Percentiles rank a stretch among this genome's conserved stretches.
Conservation (phyloP, 495 filamentous ascomycete genomes). For the Podospora pseudocomata region DNA sequence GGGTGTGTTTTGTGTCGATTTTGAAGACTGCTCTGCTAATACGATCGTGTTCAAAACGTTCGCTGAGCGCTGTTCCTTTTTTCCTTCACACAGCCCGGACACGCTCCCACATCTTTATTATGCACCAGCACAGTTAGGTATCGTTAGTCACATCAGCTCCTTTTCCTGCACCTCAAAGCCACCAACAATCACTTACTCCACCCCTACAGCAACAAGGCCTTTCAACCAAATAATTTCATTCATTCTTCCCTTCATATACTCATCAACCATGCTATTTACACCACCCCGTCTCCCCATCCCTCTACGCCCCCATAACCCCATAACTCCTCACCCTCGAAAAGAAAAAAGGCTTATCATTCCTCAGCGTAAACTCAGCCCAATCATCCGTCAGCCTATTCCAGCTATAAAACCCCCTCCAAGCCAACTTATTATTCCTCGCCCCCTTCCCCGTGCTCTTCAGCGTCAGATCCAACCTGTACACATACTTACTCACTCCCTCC, state of each 20-base stretch:
- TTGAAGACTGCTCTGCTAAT: too few relatives aligned
- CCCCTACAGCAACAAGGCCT: not conserved
- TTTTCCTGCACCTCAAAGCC: too few relatives aligned
- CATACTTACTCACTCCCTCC: conserved; percentile 75
- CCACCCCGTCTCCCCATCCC: not conserved
- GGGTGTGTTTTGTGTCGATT: too few relatives aligned
- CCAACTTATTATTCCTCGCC: conserved; percentile 72
- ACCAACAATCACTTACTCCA: too few relatives aligned
- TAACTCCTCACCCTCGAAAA: conserved; percentile 83
- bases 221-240: not conserved
- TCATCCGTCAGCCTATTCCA: conserved; percentile 87
- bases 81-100: not conserved
- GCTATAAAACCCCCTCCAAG: conserved; percentile 88
- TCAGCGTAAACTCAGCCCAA: conserved; percentile 79
- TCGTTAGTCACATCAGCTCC: too few relatives aligned
- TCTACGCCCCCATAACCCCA: conserved; percentile 38
- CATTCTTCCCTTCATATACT: not conserved
- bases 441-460: conserved; percentile 57
- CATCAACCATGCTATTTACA: conserved; percentile 1
- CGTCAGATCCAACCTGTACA: conserved; percentile 72
- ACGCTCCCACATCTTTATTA: not conserved
- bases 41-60: not conserved
- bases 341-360: conserved; percentile 80
- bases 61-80: not conserved
- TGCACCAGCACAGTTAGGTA: not conserved